These are phyloP conservation scores for Vaccinium corymbosum DNA, from an alignment of 148 eudicot genomes.

Conservation along the genomic window DNA sequence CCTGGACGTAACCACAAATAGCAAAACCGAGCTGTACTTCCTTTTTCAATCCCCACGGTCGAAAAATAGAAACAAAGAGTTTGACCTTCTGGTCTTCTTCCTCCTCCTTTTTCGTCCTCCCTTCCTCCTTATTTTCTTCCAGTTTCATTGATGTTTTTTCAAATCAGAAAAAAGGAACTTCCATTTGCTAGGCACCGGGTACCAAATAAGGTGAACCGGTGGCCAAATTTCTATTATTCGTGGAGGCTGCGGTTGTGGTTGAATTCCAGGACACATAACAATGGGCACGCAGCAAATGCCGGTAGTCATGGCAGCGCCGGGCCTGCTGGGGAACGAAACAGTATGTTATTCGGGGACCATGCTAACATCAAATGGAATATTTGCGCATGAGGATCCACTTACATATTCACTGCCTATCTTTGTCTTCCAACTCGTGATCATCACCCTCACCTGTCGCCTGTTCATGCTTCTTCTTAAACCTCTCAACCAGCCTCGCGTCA, in stretches of 20 bases:
- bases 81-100: not conserved
- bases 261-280: not conserved
- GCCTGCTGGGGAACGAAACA: conserved; percentile 10
- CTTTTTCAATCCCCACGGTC: not conserved
- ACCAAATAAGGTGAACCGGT: not conserved
- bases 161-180: not conserved
- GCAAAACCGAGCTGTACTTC: not conserved
- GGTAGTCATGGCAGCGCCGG: conserved; percentile 13
- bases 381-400: conserved; percentile 23
- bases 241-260: not conserved
- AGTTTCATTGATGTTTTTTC: not conserved
- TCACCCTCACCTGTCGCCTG: conserved; percentile 20
- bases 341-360: conserved; percentile 18
- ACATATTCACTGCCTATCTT: conserved; percentile 21
- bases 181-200: not conserved
- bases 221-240: not conserved
- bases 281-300: conserved; percentile 11
- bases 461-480: conserved; percentile 22
- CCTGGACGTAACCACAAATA: not conserved
- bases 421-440: conserved; percentile 18
- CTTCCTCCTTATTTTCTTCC: not conserved
- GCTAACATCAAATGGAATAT: conserved; percentile 30
- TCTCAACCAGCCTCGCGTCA: conserved; percentile 23
- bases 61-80: not conserved
- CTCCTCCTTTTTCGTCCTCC: not conserved